Base-by-base conservation (phyloP, 2,329 filamentous ascomycete species). In the Huntiella savannae region DNA sequence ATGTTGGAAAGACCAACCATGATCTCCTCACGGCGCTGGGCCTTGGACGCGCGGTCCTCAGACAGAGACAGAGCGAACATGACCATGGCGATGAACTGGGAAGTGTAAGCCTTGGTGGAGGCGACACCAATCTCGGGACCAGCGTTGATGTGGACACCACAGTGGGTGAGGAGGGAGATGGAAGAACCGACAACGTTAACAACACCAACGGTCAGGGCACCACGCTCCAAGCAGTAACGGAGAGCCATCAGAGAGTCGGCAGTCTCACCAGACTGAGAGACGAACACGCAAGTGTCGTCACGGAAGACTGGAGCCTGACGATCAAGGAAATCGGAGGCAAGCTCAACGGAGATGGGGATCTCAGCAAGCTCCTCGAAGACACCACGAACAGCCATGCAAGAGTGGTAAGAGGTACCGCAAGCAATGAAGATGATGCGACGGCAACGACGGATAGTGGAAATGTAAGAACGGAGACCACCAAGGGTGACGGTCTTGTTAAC, bases 111-210 rank as follows among this genome's bases (percentile, higher is more conserved):
- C 73, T 98, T 98, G 64, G 91, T 98, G 40, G 88, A 96, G 50
- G 91, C 91, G 54, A 98, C 91, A 77, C 91, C 91, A 53, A 98
- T 96, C 65, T 98, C 91, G 46, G 91, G 91, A 48, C 91, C 91
- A 55, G 91, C 91, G 66, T 98, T 98, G 71, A 98, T 87, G 71
- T 98, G 91, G 47, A 98, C 91, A 86, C 91, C 91, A 59, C 91
- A 98, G 75, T 98, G 91, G 53, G 91, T 98, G 58, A 98, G 81
- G 56, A 98, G 80, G 40, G 91, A 98, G 65, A 98, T 98, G 60
- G 87, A 95, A 48, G 91, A 96, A 57, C 91, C 91, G 57, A 98
- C 91, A 51, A 93, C 86, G 68, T 98, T 98, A 65, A 98, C 91
- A 55, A 96, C 87, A 69, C 91, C 91, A 54, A 98, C 91, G 38